A percentile compares a stretch with the other conserved stretches of the same genome.
Conservation (phyloP, 2,329 filamentous ascomycete species). For the Phialocephala sp. region DNA sequence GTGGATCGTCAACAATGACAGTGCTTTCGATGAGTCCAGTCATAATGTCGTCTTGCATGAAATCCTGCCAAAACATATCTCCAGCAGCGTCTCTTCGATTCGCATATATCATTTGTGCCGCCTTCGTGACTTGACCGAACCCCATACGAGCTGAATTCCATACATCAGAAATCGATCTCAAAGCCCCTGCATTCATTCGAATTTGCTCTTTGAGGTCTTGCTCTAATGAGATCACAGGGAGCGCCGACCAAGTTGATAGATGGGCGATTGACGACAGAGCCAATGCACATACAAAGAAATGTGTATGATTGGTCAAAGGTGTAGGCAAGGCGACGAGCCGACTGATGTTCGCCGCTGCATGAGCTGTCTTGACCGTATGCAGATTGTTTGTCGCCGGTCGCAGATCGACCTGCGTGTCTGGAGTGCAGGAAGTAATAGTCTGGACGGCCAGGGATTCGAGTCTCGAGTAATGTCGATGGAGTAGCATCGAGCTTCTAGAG, state of each 20-base stretch:
- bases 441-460: conserved; percentile 64
- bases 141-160: conserved; percentile 59
- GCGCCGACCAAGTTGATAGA: conserved; percentile 75
- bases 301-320: conserved; percentile 73
- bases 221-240: conserved; percentile 64
- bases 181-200: conserved; percentile 65
- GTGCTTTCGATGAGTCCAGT: background rate
- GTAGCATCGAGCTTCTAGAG: conserved; percentile 66
- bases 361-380: conserved; percentile 80
- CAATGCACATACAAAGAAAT: conserved; percentile 81
- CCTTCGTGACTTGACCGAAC: conserved; percentile 72
- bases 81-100: conserved; percentile 22
- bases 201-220: conserved; percentile 75
- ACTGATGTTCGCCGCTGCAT: conserved; percentile 78
- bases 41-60: conserved; percentile 13
- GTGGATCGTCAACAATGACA: background rate
- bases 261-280: conserved; percentile 81
- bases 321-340: conserved; percentile 75
- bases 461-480: conserved; percentile 80
- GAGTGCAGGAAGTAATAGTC: conserved; percentile 66
- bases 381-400: conserved; percentile 17
- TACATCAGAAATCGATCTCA: conserved; percentile 31
- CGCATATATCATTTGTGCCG: conserved; percentile 71
- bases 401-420: conserved; percentile 45
- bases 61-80: conserved; percentile 23